Base-by-base conservation (phyloP, 2,329 filamentous ascomycete genomes). In the Alternaria solani region DNA sequence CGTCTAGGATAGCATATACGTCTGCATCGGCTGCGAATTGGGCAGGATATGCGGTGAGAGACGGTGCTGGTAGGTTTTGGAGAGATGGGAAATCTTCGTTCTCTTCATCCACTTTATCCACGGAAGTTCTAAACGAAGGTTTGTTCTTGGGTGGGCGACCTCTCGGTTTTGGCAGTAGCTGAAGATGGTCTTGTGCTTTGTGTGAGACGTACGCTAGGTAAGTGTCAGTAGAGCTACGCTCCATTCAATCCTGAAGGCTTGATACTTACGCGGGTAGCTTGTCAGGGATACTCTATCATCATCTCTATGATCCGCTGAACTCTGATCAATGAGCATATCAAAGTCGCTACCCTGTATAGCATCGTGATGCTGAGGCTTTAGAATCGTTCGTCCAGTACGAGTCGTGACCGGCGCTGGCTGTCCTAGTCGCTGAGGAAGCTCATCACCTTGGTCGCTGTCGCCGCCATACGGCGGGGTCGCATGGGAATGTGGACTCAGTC, bases 361-460 rank as follows among this genome's bases (percentile, higher is more conserved):
- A 12, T 60, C 44, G 4, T 25, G n/a, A 1, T 62, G 36, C 12
- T 38, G 41, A 3, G 43, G 43, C 26, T 52, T 57, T 2, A 49
- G n/a, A 4, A 53, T 6, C 0, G 38, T 36, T n/a, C 63, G 34
- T 30, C 61, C 58, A n/a, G 42, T 48, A 9, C 61, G 61, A 11
- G 57, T 55, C 14, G 28, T 57, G 3, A 36, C 12, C 7, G 44
- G 42, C 23, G 43, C 16, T 14, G 38, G 28, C 18, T 23, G 18
- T 11, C 12, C 30, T 5, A 32, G 14, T 5, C 25, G 25, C 28
- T 28, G 18, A 14, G 28, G 16, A 8, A 36, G n/a, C 7, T 51
- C 32, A 16, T 53, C 23, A 16, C 20, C 30, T n/a, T 55, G 12
- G 8, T 36, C 20, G 3, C 18, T 43, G 1, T 12, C 2, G 18